Evolutionary conservation across 106 monocot species (phyloP), one percentile per base, ranked within the genome.

Genomic region (Platanthera zijinensis): DNA sequence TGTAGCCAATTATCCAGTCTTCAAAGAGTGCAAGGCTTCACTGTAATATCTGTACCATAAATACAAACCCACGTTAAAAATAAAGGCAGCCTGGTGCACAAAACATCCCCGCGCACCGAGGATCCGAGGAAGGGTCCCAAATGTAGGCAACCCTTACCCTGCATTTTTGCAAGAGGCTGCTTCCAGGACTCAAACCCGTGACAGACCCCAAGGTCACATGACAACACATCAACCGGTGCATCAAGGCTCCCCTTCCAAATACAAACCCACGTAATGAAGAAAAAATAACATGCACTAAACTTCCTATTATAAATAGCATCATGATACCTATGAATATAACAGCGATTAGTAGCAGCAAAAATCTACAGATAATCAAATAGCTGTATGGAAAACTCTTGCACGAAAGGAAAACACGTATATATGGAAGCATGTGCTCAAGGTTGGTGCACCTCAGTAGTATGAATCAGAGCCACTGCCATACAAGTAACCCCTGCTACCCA

Each of bases 361-460:
- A 9, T 64, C 64, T 66, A 66, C 10, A 66, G 7, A 30, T 32
- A 66, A 10, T 11, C 18, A 51, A 46, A 75, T 51, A 18, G 47
- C 46, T 48, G 15, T 48, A 32, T 7, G 45, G 39, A 69, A 69
- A 69, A 14, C 2, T 39, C 1, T 52, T 9, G 21, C 6, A 8
- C 1, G 6, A 32, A 12, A 59, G 30, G 1, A 48, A 78, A 46
- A 5, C 8, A 78, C 1, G 39, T 3, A 39, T 39, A 39, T 39
- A 39, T 39, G 30, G 56, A 30, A 50, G 22, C 68, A 8, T 74
- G 54, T 67, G 45, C 10, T 48, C 54, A 53, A 59, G 39, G 21
- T 19, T 22, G 52, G 39, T 18, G 76, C 74, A 95, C 95, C 95
- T 92, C 71, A 95, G 76, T 95, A 95, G 82, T 95, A 95, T 64